A percentile compares a stretch with the other conserved stretches of the same genome.
These are phyloP conservation scores for Gnetum montanum DNA, from an alignment of 75 land plant genomes.

Conservation along the genomic window DNA sequence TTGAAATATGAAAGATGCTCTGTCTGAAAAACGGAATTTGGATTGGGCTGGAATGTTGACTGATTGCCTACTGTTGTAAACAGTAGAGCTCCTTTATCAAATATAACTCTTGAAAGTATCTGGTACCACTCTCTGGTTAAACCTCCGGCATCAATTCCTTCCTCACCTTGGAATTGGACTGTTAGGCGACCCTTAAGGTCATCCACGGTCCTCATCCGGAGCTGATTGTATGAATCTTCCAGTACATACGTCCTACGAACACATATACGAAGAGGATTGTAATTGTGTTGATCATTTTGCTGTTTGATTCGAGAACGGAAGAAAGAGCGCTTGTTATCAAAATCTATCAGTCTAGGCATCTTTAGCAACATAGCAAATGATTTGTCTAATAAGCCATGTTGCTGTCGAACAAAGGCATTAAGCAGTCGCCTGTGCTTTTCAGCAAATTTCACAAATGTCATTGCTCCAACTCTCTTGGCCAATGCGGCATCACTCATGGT, in stretches of 20 bases:
- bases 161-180: slow-evolving; percentile 80
- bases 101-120: slow-evolving; percentile 60
- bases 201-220: slow-evolving; percentile 52
- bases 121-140: slow-evolving; percentile 85
- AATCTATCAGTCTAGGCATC: slow-evolving; percentile 55
- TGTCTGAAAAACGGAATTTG: slow-evolving; percentile 73
- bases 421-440: slow-evolving; percentile 58
- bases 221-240: slow-evolving; percentile 71
- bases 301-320: slow-evolving; percentile 55
- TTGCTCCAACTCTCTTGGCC: slow-evolving; percentile 14
- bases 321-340: slow-evolving; percentile 67
- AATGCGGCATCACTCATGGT: slow-evolving; percentile 23
- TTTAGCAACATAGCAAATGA: slow-evolving; percentile 58
- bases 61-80: slow-evolving; percentile 77
- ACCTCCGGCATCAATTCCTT: slow-evolving; percentile 85
- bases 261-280: slow-evolving; percentile 45
- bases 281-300: slow-evolving; percentile 67
- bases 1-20: slow-evolving; percentile 82
- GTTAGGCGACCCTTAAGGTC: slow-evolving; percentile 66
- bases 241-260: slow-evolving; percentile 64
- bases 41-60: slow-evolving; percentile 73
- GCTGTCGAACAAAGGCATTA: slow-evolving; percentile 65
- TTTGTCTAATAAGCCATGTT: slow-evolving; percentile 63
- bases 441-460: slow-evolving; percentile 51
- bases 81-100: slow-evolving; percentile 76